Conservation (phyloP, 2,329 filamentous ascomycete species). For the Chaetomiaceae sp. region DNA sequence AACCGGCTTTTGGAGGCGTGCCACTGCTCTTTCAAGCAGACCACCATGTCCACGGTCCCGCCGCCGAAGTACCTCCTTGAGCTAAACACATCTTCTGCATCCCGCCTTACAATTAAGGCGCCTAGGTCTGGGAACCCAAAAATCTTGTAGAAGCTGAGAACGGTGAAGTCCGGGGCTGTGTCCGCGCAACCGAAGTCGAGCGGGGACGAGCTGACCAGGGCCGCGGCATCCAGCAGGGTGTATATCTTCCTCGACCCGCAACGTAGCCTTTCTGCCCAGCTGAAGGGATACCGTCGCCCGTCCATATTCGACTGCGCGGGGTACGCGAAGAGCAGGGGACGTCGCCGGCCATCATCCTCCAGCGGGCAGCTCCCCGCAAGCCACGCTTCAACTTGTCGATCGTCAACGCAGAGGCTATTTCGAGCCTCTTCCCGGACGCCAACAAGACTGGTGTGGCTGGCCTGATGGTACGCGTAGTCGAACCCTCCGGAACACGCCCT, state of each 20-base stretch:
- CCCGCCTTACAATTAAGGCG: conserved; percentile 72
- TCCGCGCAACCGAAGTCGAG: conserved; percentile 60
- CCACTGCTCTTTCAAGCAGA: conserved; percentile 72
- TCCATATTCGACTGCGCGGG: conserved; percentile 93
- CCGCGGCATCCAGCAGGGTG: conserved; percentile 78
- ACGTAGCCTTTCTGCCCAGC: conserved; percentile 17
- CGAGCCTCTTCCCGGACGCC: conserved; percentile 69
- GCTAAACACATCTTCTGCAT: conserved; percentile 57
- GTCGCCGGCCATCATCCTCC: conserved; percentile 20
- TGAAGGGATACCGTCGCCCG: conserved; percentile 64
- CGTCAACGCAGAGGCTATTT: conserved; percentile 59
- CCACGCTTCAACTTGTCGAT: conserved; percentile 61
- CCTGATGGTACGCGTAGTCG: conserved; percentile 74
- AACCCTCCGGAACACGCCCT: conserved; percentile 65
- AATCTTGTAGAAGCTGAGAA: conserved; percentile 93
- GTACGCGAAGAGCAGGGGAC: conserved; percentile 62
- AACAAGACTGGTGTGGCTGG: conserved; percentile 81
- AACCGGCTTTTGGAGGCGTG: conserved; percentile 67
- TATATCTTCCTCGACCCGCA: conserved; percentile 38
- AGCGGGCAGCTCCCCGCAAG: conserved; percentile 38
- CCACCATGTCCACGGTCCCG: conserved; percentile 87
- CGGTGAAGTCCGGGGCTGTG: conserved; percentile 72
- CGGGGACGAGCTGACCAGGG: conserved; percentile 68
- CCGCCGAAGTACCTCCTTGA: conserved; percentile 81
- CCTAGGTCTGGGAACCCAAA: conserved; percentile 94